Evolutionary conservation across 805 yeast genomes (phyloP).

Genomic region (Nakazawaea ishiwadae): DNA sequence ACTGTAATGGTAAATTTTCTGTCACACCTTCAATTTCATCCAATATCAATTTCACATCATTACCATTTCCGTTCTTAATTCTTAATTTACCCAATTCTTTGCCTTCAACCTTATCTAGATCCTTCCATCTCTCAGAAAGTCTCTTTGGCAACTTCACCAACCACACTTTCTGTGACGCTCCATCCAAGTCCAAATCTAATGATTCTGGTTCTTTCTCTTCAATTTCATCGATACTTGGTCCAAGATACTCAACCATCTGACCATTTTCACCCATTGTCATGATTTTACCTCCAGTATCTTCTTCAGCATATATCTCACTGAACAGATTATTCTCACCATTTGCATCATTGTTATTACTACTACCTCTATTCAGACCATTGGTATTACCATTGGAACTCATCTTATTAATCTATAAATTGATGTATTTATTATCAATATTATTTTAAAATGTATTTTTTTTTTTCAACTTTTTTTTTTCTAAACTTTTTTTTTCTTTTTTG

Average conservation of each 20-base stretch:
- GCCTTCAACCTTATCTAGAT: constrained; percentile 58
- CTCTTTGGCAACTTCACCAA: constrained; percentile 86
- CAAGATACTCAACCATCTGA: constrained; percentile 32
- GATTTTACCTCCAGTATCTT: constrained; percentile 27
- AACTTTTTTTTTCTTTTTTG: neutral
- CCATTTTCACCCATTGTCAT: constrained; percentile 14
- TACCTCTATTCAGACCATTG: constrained; percentile 1
- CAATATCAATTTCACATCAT: constrained; percentile 49
- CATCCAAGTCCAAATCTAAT: constrained; percentile 67
- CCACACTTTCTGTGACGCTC: constrained; percentile 78
- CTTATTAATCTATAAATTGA: neutral
- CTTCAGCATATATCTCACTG: constrained; percentile 30
- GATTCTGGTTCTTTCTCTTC: constrained; percentile 49
- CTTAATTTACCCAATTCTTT: constrained; percentile 77
- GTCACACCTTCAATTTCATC: constrained; percentile 42
- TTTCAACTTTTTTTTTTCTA: neutral
- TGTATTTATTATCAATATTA: neutral
- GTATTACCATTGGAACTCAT: neutral
- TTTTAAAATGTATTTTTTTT: neutral
- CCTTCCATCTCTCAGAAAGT: constrained; percentile 76
- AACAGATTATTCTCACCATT: constrained; percentile 25
- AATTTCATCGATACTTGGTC: constrained; percentile 38
- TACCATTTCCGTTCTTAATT: constrained; percentile 47
- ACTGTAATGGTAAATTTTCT: constrained; percentile 72
- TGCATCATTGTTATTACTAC: constrained; percentile 18